Percentiles rank a stretch among this genome's conserved stretches.
These are phyloP conservation scores for Neocallimastix lanati DNA, from an alignment of 192 early-diverging fungal species.

Conservation along the genomic window DNA sequence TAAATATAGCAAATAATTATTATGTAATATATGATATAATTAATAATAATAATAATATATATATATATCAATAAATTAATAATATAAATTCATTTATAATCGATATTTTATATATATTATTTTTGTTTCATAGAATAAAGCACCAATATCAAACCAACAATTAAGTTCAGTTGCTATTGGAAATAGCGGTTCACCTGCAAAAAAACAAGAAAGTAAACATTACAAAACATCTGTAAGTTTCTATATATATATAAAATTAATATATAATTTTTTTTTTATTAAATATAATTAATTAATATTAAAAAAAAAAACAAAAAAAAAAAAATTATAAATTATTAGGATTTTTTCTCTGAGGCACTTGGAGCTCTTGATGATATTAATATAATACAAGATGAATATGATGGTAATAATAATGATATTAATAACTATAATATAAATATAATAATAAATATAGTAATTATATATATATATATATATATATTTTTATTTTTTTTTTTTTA, in stretches of 20 bases:
- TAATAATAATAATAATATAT: neutral
- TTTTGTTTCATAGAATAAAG: neutral
- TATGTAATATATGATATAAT: neutral
- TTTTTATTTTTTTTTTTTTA: neutral
- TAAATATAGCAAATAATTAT: neutral
- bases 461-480: too few species aligned
- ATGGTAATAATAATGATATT: too few species aligned
- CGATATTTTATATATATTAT: too few species aligned
- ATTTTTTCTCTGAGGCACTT: conserved; percentile 9
- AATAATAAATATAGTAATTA: too few species aligned
- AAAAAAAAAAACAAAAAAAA: too few species aligned
- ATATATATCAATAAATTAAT: neutral
- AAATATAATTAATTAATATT: too few species aligned
- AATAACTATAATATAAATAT: too few species aligned
- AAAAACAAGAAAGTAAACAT: neutral
- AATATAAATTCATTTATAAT: too few species aligned
- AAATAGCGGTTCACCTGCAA: neutral
- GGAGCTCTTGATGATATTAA: conserved; percentile 6
- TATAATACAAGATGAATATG: conserved; percentile 1
- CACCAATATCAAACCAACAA: neutral
- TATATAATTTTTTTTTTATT: neutral
- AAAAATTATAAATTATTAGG: neutral
- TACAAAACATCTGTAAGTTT: neutral
- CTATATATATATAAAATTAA: neutral
- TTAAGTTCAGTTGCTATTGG: neutral